Base-by-base conservation (phyloP, 78 protist genomes). In the Bodo saltans region DNA sequence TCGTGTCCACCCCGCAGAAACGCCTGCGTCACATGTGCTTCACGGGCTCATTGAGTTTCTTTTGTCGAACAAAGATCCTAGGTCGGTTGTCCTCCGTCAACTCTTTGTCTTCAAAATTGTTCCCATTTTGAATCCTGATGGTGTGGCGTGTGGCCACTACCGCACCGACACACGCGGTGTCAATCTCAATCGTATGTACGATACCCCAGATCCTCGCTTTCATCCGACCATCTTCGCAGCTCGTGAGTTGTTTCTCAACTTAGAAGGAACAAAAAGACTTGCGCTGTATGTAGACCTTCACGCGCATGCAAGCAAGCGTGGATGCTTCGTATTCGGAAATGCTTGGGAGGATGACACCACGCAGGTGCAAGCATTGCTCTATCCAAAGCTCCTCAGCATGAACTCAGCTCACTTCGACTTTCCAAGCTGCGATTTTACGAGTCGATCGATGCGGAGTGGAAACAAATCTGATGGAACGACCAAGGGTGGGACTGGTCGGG, bases 51-150 rank as follows among this genome's bases (percentile, higher is more conserved):
- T 91, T 32, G 79, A 42, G 29, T 83, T 74, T 25, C 41, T 87
- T 0, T 25, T 37, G 29, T 52, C 78, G 27, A 67, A 28, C 23
- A 52, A 0, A 0, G 39, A 85, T 68, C 60, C 85, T 23, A 12
- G 8, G 23, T 88, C 89, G 21, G 37, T 0, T 0, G n/a, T 1
- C 40, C 76, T 88, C 25, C 83, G 90, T 0, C 3, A 0, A 40
- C 35, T 0, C 38, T 38, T 68, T 37, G 29, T 30, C n/a, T 52
- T 87, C 60, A 52, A 26, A 34, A n/a, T 88, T 32, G 84, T 88
- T 30, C 94, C 94, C 29, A 91, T 91, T 87, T 70, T 91, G 28
- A 91, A 91, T 30, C 90, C 91, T 0, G 94, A 91, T 70, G 94
- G 94, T 2, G 94, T 91, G 27, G 72, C 67, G 17, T 70, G 38